Evolutionary conservation across 108 stramenopile species (phyloP), one percentile per base, ranked within the genome.

Genomic region (Nitzschia sp.): DNA sequence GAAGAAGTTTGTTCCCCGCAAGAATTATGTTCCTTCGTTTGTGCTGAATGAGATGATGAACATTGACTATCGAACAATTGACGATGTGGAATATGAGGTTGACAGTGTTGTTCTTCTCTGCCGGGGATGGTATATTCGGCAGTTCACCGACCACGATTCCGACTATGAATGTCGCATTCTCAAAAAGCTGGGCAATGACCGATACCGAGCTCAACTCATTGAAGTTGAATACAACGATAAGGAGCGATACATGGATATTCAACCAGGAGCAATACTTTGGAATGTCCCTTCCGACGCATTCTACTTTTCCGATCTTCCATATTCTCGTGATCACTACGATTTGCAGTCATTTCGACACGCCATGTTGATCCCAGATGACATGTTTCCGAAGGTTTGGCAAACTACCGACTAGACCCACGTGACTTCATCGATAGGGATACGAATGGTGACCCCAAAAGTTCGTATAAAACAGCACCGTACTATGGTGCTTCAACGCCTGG

Each of bases 281-380:
- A 63, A 56, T 9, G 46, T 74, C 26, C 78, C 81, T 9, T 27
- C 71, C 5, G 54, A 70, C 54, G 76, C 73, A 1, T 80, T 86
- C 48, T 38, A 26, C 21, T 82, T 86, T 56, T 55, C 28, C 5
- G 85, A 86, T 57, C 3, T 61, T 19, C 65, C 75, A 18, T 72
- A 78, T 49, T 57, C 71, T 28, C 72, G 77, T 17, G 79, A 86
- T 68, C 71, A 70, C 36, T 65, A 70, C 26, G 56, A 75, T 13
- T 25, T 25, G 17, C 54, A 79, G 18, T 74, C 88, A 0, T 94
- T 94, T 76, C 84, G 93, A 23, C 89, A 90, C 68, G 89, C 89
- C 30, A 91, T 94, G 75, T 68, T 65, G 57, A 64, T 94, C 38
- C 90, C 93, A 3, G 88, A 94, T 66, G 88, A 86, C 15, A 66